phyloP scores from a whole-genome alignment of 2,329 filamentous ascomycete genomes.

The Tolypocladium tundrense region DNA sequence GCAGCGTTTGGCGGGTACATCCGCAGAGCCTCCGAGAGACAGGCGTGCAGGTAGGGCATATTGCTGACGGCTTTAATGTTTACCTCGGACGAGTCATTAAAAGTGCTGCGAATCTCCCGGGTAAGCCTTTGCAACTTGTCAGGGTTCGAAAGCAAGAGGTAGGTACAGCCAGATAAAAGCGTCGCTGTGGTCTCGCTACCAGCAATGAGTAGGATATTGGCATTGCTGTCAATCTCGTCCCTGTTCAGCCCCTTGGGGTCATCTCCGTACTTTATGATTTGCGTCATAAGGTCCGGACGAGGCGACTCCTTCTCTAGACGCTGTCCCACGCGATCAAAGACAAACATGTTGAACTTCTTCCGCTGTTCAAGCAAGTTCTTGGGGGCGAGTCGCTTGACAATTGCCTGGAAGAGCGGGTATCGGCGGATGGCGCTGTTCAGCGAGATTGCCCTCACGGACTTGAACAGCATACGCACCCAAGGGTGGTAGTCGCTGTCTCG shows the following conservation, averaged over 20 bases:
- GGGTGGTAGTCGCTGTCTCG: constrained; percentile 12
- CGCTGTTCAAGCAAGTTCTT: background rate
- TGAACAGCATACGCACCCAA: constrained; percentile 10
- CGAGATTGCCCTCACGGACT: constrained; percentile 3
- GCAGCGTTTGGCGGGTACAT: constrained; percentile 19
- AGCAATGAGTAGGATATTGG: constrained; percentile 12
- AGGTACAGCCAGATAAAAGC: constrained; percentile 13
- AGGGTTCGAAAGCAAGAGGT: constrained; percentile 18
- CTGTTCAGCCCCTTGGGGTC: constrained; percentile 1
- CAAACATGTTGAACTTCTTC: background rate
- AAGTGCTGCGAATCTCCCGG: constrained; percentile 15
- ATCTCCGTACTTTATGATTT: background rate
- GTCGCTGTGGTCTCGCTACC: constrained; percentile 20
- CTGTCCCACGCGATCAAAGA: background rate
- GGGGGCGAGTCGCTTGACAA: background rate
- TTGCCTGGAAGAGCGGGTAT: background rate
- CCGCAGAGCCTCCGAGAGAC: constrained; percentile 28
- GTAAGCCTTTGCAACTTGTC: constrained; percentile 18
- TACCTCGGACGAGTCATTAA: constrained; percentile 1
- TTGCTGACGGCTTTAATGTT: constrained; percentile 1
- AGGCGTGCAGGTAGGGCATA: constrained; percentile 18
- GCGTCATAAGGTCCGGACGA: background rate
- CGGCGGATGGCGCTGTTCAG: constrained; percentile 1
- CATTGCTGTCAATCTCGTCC: constrained; percentile 8
- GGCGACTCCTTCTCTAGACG: background rate